A percentile compares a stretch with the other conserved stretches of the same genome.
Evolutionary conservation across 2,329 filamentous ascomycete genomes (phyloP).

Genomic region (Tolypocladium paradoxum): DNA sequence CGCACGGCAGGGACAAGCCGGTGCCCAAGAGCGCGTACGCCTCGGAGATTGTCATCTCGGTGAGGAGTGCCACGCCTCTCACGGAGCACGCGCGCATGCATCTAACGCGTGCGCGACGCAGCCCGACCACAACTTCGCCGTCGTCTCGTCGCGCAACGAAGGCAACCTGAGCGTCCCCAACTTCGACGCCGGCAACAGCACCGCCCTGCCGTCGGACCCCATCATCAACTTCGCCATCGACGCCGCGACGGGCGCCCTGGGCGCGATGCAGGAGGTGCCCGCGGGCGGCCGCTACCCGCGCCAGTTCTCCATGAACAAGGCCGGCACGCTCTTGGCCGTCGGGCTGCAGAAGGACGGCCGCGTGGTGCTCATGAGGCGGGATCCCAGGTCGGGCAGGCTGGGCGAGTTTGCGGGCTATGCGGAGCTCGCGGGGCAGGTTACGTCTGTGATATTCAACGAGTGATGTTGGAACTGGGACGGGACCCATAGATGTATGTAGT

Average conservation of each 20-base stretch:
- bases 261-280: conserved; percentile 45
- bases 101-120: conserved; percentile 15
- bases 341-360: conserved; percentile 51
- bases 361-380: conserved; percentile 50
- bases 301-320: conserved; percentile 56
- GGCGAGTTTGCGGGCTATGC: conserved; percentile 31
- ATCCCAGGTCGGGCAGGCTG: conserved; percentile 48
- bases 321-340: conserved; percentile 53
- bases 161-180: conserved; percentile 37
- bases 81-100: neutral
- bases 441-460: conserved; percentile 37
- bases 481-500: neutral
- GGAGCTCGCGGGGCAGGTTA: conserved; percentile 32
- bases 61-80: conserved; percentile 30
- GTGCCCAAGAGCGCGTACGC: conserved; percentile 33
- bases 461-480: conserved; percentile 1
- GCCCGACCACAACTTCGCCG: conserved; percentile 51
- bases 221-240: conserved; percentile 52
- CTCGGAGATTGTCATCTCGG: conserved; percentile 48
- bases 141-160: conserved; percentile 59
- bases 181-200: conserved; percentile 29
- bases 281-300: conserved; percentile 56
- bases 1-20: conserved; percentile 31
- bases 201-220: conserved; percentile 46
- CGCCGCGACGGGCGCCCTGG: conserved; percentile 40